phyloP scores from a whole-genome alignment of 208 protist species.

The Trypanosoma boissoni region DNA sequence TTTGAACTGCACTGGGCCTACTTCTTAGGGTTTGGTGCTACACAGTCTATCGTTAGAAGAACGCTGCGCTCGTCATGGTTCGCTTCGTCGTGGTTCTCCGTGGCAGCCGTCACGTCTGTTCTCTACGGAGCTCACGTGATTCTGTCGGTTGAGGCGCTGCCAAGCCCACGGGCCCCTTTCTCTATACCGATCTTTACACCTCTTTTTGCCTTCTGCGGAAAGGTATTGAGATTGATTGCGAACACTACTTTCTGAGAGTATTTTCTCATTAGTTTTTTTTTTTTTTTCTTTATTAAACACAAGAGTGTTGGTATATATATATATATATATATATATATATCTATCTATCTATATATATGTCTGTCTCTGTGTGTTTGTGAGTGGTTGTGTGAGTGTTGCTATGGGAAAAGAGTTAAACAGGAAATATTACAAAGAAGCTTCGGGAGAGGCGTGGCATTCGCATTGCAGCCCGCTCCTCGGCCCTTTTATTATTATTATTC shows the following conservation, averaged over 20 bases:
- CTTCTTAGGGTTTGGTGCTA: conserved; percentile 56
- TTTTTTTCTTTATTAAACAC: not conserved
- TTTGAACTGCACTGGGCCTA: conserved; percentile 65
- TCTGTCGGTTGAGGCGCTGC: conserved; percentile 42
- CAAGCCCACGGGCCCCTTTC: conserved; percentile 30
- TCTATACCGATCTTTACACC: conserved; percentile 42
- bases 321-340: not conserved
- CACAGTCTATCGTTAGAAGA: conserved; percentile 33
- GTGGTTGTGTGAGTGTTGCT: too few species aligned
- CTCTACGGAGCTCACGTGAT: conserved; percentile 58
- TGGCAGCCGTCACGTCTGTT: conserved; percentile 49
- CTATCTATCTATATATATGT: not conserved
- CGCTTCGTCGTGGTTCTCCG: conserved; percentile 25
- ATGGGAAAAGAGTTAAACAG: too few species aligned
- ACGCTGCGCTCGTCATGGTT: conserved; percentile 23
- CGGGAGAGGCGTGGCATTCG: too few species aligned
- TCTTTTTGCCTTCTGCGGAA: conserved; percentile 39
- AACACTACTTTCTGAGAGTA: conserved; percentile 1
- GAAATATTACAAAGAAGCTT: too few species aligned
- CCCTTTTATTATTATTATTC: too few species aligned
- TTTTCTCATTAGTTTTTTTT: not conserved
- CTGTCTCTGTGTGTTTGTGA: not conserved
- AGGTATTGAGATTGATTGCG: conserved; percentile 1
- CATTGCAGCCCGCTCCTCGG: too few species aligned
- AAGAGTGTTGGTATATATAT: conserved; percentile 23